Percentiles rank a stretch among this genome's conserved stretches.
Conservation (phyloP, 202 grass and related monocot genomes). For the Zoysia matrella region DNA sequence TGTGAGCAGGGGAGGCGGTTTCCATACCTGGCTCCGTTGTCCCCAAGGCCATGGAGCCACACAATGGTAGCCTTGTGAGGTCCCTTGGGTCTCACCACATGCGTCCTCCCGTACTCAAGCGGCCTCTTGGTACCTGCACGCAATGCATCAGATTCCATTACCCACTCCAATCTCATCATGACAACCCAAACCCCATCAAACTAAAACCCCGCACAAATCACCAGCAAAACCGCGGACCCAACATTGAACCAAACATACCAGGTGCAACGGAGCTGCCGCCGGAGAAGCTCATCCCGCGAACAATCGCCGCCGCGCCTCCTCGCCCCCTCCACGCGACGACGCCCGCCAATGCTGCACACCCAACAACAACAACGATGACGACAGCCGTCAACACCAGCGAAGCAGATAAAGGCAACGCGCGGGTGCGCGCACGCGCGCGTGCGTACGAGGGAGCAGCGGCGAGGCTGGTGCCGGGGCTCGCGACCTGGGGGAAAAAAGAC, state of each 20-base stretch:
- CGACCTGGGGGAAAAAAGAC: slow-evolving; percentile 30
- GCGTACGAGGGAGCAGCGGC: slow-evolving; percentile 44
- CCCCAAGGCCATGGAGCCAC: slow-evolving; percentile 96
- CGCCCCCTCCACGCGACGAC: slow-evolving; percentile 35
- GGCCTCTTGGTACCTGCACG: slow-evolving; percentile 79
- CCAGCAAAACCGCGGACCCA: not conserved
- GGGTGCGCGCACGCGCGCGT: slow-evolving; percentile 2
- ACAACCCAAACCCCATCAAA: slow-evolving; percentile 10
- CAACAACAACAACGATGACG: slow-evolving; percentile 12
- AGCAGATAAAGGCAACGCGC: slow-evolving; percentile 41
- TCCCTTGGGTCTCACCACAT: slow-evolving; percentile 96
- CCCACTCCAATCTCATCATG: slow-evolving; percentile 4
- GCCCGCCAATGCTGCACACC: slow-evolving; percentile 46
- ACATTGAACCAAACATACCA: slow-evolving; percentile 22
- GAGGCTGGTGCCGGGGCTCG: slow-evolving; percentile 11
- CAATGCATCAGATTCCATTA: slow-evolving; percentile 22
- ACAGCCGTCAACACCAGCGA: not conserved
- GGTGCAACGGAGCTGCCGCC: slow-evolving; percentile 55
- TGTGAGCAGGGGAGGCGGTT: not conserved
- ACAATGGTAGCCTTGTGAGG: slow-evolving; percentile 89
- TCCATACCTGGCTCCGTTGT: slow-evolving; percentile 91
- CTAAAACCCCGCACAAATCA: slow-evolving; percentile 1
- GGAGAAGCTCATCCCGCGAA: slow-evolving; percentile 55
- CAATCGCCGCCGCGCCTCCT: not conserved
- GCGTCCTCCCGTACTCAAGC: slow-evolving; percentile 88